A percentile compares a stretch with the other conserved stretches of the same genome.
phyloP scores from a whole-genome alignment of 2,329 filamentous ascomycete species.

The Emmonsia crescens region DNA sequence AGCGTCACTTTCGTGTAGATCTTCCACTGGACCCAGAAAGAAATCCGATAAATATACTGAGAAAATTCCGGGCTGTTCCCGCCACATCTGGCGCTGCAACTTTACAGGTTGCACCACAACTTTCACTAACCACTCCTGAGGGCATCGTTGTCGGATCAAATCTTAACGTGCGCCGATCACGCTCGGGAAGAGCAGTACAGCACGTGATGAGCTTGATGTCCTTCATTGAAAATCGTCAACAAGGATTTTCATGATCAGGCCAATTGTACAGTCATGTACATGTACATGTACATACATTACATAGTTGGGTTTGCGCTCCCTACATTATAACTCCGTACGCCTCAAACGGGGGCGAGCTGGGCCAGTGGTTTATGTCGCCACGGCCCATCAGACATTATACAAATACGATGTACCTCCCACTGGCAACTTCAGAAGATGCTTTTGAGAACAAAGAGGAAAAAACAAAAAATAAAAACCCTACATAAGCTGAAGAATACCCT shows the following conservation, averaged over 20 bases:
- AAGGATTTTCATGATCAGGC: not conserved
- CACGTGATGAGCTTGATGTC: conserved; percentile 5
- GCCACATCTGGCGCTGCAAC: not conserved
- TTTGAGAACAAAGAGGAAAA: too few relatives aligned
- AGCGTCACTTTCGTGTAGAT: not conserved
- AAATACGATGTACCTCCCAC: too few relatives aligned
- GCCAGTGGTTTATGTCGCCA: too few relatives aligned
- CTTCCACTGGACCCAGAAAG: not conserved
- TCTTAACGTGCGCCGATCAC: not conserved
- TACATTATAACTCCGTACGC: too few relatives aligned
- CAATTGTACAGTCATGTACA: too few relatives aligned
- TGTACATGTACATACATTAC: too few relatives aligned
- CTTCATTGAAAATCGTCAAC: not conserved
- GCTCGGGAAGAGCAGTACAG: not conserved
- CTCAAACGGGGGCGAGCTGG: too few relatives aligned
- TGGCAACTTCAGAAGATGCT: too few relatives aligned
- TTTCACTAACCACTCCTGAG: not conserved
- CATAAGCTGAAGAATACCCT: too few relatives aligned
- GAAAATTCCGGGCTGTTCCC: not conserved
- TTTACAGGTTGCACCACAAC: not conserved
- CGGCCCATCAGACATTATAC: too few relatives aligned
- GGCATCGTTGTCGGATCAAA: not conserved
- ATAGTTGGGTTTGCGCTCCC: too few relatives aligned
- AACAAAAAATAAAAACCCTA: too few relatives aligned
- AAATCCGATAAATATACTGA: not conserved